Evolutionary conservation across 495 filamentous ascomycete genomes (phyloP).

Genomic region (Aspergillus leporis): DNA sequence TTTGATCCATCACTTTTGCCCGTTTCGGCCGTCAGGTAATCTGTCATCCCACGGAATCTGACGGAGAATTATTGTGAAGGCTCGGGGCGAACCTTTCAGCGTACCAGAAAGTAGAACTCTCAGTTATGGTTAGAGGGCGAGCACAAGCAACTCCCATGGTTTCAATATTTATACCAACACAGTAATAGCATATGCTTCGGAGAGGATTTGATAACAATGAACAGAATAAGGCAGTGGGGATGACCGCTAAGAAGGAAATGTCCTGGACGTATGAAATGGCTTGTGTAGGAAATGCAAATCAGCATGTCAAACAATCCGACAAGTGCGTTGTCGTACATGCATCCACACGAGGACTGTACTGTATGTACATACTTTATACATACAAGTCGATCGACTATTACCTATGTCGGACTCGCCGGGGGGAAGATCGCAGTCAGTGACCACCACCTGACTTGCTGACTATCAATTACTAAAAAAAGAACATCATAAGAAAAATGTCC

Average conservation of each 20-base stretch:
- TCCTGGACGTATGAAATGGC: neutral
- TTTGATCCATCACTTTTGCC: conserved; percentile 2
- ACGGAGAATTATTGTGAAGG: conserved; percentile 8
- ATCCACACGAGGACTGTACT: neutral
- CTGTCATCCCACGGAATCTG: neutral
- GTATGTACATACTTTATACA: neutral
- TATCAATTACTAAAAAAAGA: conserved; percentile 9
- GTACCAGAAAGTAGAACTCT: conserved; percentile 8
- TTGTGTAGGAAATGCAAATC: neutral
- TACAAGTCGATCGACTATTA: neutral
- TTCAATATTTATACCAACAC: neutral
- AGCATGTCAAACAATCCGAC: neutral
- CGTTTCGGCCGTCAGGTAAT: neutral
- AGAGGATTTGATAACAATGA: neutral
- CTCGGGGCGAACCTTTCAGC: conserved; percentile 23
- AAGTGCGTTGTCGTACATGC: neutral
- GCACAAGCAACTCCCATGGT: neutral
- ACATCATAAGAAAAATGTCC: conserved; percentile 15
- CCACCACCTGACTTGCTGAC: conserved; percentile 28
- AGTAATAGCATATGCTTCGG: neutral
- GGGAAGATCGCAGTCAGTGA: conserved; percentile 23
- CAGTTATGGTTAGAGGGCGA: neutral
- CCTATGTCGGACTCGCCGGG: conserved; percentile 26
- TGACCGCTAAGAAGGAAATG: neutral
- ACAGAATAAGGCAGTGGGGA: neutral